These are phyloP conservation scores for Yarrowia keelungensis DNA, from an alignment of 805 yeast species.

Conservation along the genomic window DNA sequence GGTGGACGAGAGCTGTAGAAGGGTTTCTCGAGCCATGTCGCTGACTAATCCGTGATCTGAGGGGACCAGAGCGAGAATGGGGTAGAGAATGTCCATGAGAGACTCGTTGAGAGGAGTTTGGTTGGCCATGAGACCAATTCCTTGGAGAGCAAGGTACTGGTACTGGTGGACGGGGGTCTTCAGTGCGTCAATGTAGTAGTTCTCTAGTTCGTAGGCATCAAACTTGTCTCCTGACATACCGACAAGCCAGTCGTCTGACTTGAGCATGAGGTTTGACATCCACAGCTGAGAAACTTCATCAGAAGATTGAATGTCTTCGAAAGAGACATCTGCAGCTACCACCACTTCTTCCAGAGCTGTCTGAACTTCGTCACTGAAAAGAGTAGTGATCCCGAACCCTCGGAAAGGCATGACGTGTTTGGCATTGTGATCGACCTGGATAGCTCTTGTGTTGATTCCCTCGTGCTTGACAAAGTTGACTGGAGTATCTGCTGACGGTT, in stretches of 20 bases:
- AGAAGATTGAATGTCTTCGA: conserved; percentile 16
- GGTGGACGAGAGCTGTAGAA: conserved; percentile 57
- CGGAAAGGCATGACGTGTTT: conserved; percentile 31
- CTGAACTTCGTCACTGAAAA: conserved; percentile 11
- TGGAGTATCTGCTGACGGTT: not conserved
- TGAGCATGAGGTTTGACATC: conserved; percentile 26
- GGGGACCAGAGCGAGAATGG: conserved; percentile 76
- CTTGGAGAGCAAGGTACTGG: conserved; percentile 42
- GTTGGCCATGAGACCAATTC: conserved; percentile 43
- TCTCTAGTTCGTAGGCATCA: conserved; percentile 40
- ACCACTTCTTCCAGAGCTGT: conserved; percentile 17
- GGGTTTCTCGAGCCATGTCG: conserved; percentile 61
- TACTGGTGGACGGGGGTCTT: conserved; percentile 37
- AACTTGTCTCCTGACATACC: conserved; percentile 19
- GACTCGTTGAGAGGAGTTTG: conserved; percentile 56
- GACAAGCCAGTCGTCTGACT: conserved; percentile 36
- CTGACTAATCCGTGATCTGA: conserved; percentile 57
- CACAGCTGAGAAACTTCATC: conserved; percentile 1
- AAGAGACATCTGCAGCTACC: conserved; percentile 19
- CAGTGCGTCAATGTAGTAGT: conserved; percentile 39
- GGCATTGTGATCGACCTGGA: conserved; percentile 27
- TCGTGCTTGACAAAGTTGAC: conserved; percentile 23
- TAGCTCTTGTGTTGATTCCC: not conserved
- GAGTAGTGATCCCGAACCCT: conserved; percentile 6
- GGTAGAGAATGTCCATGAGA: conserved; percentile 73